Evolutionary conservation across 345 rosid species (phyloP).

Genomic region (Cardiospermum halicacabum): DNA sequence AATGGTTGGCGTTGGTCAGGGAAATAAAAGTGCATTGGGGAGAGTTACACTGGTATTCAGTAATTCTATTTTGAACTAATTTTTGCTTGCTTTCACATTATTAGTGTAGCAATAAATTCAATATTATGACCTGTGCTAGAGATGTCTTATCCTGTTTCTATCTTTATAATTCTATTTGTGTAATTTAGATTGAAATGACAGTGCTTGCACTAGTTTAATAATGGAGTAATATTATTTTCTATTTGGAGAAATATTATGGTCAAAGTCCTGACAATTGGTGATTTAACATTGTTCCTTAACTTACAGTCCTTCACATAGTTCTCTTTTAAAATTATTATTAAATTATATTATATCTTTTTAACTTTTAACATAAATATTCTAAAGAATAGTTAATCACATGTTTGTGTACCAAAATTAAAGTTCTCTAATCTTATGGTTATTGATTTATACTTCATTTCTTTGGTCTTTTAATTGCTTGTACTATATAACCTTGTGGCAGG

Average conservation of each 20-base stretch:
- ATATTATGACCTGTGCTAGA: not conserved
- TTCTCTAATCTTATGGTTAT: not conserved
- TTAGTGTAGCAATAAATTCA: not conserved
- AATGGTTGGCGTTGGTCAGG: conserved; percentile 94
- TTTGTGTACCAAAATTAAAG: not conserved
- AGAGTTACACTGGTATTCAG: conserved; percentile 72
- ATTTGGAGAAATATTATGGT: not conserved
- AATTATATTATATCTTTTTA: too few species aligned
- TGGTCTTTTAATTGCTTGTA: conserved; percentile 12
- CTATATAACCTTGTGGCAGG: conserved; percentile 45
- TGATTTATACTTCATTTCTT: not conserved
- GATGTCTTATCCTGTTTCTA: not conserved
- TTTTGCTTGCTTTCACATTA: not conserved
- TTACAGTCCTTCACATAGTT: too few species aligned
- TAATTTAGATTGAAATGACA: not conserved
- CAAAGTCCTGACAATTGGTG: too few species aligned
- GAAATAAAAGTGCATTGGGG: conserved; percentile 94
- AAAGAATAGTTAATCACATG: too few species aligned
- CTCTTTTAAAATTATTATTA: too few species aligned
- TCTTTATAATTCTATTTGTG: not conserved
- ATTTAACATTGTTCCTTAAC: too few species aligned
- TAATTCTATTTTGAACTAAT: conserved; percentile 4
- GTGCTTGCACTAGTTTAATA: not conserved
- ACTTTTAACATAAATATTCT: too few species aligned
- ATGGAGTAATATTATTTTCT: not conserved